Evolutionary conservation across 1,139 yeast genomes (phyloP).

Genomic region (Yamadazyma siamensis): DNA sequence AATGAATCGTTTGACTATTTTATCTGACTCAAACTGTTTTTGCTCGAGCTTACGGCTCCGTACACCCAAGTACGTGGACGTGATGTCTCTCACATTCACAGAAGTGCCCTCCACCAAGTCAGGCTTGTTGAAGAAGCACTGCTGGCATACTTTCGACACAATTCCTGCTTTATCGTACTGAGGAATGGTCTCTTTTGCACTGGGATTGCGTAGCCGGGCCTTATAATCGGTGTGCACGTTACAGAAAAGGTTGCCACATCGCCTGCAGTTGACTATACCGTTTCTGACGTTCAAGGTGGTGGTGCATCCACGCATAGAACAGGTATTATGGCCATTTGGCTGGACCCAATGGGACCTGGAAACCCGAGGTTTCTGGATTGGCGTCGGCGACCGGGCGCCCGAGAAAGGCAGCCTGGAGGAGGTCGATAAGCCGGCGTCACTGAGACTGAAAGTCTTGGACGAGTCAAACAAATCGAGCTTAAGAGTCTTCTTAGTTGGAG

Average conservation of each 20-base stretch:
- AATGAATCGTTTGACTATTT: constrained; percentile 62
- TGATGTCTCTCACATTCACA: constrained; percentile 44
- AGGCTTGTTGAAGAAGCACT: constrained; percentile 56
- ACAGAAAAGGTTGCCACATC: constrained; percentile 74
- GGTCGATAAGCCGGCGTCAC: constrained; percentile 14
- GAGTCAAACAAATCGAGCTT: constrained; percentile 34
- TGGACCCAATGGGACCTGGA: constrained; percentile 65
- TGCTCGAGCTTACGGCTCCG: constrained; percentile 43
- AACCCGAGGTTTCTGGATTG: constrained; percentile 19
- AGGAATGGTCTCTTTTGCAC: constrained; percentile 28
- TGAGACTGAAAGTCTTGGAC: constrained; percentile 30
- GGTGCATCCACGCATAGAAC: constrained; percentile 36
- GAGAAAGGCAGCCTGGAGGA: background rate
- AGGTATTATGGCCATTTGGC: constrained; percentile 33
- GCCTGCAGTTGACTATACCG: constrained; percentile 60
- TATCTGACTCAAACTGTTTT: constrained; percentile 48
- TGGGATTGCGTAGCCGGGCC: constrained; percentile 41
- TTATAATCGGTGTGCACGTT: constrained; percentile 58
- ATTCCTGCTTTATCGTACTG: constrained; percentile 43
- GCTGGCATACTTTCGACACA: constrained; percentile 69
- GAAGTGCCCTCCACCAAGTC: constrained; percentile 45
- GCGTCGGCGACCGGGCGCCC: constrained; percentile 1
- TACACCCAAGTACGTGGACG: constrained; percentile 35
- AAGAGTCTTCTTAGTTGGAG: constrained; percentile 20
- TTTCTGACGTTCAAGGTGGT: constrained; percentile 41